phyloP scores from a whole-genome alignment of 192 early-diverging fungal genomes.

The Umbelopsis isabellina region DNA sequence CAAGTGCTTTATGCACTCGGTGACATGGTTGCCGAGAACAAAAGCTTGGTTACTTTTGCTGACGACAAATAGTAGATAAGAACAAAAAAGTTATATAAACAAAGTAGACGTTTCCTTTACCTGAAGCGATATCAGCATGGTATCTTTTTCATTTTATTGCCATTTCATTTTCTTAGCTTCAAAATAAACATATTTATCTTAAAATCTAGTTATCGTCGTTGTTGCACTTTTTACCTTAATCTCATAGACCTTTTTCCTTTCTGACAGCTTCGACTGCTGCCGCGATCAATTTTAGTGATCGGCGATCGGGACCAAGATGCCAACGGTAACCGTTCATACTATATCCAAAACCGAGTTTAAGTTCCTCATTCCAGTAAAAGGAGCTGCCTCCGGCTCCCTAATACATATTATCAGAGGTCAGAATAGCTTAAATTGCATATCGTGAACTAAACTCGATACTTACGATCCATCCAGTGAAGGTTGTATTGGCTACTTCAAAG shows the following conservation, averaged over 20 bases:
- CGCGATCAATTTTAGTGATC: not conserved
- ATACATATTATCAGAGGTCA: conserved; percentile 5
- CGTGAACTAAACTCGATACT: not conserved
- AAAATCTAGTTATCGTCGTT: not conserved
- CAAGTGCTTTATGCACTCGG: conserved; percentile 83
- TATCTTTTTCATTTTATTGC: too few relatives aligned
- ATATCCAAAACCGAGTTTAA: conserved; percentile 61
- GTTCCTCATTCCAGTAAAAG: conserved; percentile 58
- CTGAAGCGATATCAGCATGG: too few relatives aligned
- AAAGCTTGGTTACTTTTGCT: conserved; percentile 76
- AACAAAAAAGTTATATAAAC: not conserved
- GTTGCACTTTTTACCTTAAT: not conserved
- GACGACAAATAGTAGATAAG: conserved; percentile 38
- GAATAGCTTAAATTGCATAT: not conserved
- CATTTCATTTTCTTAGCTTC: too few relatives aligned
- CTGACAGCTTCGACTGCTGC: not conserved
- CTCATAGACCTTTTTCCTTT: not conserved
- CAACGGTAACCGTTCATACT: conserved; percentile 52
- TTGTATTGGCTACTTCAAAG: not conserved
- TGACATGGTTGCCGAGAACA: conserved; percentile 87
- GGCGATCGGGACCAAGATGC: not conserved
- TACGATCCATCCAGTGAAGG: conserved; percentile 10
- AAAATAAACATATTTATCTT: too few relatives aligned
- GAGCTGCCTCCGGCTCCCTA: conserved; percentile 67
- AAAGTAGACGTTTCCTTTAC: not conserved